These are phyloP conservation scores for Trypanosoma platydactyli DNA, from an alignment of 208 protist species.

Conservation along the genomic window DNA sequence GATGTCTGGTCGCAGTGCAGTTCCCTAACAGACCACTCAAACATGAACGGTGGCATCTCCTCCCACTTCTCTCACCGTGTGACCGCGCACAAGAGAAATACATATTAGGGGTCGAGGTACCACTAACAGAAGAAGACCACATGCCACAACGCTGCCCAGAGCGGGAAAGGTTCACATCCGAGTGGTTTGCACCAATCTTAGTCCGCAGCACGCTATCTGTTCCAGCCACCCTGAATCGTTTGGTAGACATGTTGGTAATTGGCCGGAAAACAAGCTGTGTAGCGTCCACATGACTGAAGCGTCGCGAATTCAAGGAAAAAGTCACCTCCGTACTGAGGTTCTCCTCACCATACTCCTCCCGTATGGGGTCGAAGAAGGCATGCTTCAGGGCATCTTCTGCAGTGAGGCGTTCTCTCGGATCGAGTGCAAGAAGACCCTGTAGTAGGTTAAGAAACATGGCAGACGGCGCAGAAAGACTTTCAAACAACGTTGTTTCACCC, in stretches of 20 bases:
- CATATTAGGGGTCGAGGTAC: conserved; percentile 2
- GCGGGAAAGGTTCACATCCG: conserved; percentile 9
- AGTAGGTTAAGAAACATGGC: conserved; percentile 46
- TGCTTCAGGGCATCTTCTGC: conserved; percentile 59
- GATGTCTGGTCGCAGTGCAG: conserved; percentile 1
- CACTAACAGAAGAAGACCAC: conserved; percentile 28
- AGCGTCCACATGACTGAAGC: conserved; percentile 5
- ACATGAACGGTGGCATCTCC: not conserved
- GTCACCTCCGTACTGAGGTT: conserved; percentile 11
- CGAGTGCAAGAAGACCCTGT: conserved; percentile 51
- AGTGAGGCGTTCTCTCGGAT: conserved; percentile 46
- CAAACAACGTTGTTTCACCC: conserved; percentile 37
- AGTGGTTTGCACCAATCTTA: not conserved
- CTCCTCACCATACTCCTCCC: conserved; percentile 1
- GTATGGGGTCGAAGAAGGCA: conserved; percentile 47
- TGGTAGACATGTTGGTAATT: conserved; percentile 14
- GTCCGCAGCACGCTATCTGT: not conserved
- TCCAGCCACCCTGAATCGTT: not conserved
- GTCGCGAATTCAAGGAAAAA: conserved; percentile 14
- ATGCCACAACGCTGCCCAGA: conserved; percentile 9
- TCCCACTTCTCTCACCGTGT: conserved; percentile 3
- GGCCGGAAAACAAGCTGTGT: conserved; percentile 14
- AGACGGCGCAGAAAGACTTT: conserved; percentile 35
- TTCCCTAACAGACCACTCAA: not conserved
- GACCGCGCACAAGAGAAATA: not conserved